Base-by-base conservation (phyloP, 2,329 filamentous ascomycete species). In the Dothidotthia symphoricarpi region DNA sequence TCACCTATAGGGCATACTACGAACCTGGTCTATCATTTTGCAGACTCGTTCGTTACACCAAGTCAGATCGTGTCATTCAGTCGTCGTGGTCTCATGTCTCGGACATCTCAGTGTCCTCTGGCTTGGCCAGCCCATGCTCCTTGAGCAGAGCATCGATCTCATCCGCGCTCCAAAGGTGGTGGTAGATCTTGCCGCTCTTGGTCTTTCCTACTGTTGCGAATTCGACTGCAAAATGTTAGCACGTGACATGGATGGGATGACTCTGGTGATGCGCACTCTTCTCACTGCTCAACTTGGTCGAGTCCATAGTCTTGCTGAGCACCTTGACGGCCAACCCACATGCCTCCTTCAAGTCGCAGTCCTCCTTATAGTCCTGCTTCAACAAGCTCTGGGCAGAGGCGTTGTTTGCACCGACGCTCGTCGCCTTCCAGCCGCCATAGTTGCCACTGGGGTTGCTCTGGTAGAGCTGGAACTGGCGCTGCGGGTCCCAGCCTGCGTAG, bases 291-390 rank as follows among this genome's bases (percentile, higher is more conserved):
- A 98, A 74, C 78, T 96, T 98, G 37, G 91, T 97, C 38, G 90
- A 95, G 69, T 98, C 93, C 94, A 98, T 98, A 5, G 93, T 98
- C 83, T 98, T 98, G 80, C 93, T 97, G 53, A 98, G 74, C 49
- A 98, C 93, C 80, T 98, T 98, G 68, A 98, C 93, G 9, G 93
- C 93, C 78, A 96, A 85, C 37, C 86, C 89, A 68, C 93, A 98
- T 4, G 94, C 93, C 75, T 98, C 93, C 75, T 95, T 88, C 64
- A 98, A 71, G 53, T 88, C 85, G 70, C 90, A 97, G 57, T 97
- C 90, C 73, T 98, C 93, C 78, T 97, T 96, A 76, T 98, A 98
- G 70, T 98, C 93, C 71, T 98, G 93, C 80, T 98, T 98, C 69
- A 98, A 72, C 70, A 98, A 72, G 71, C 89, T 95, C 72, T 96